These are phyloP conservation scores for Ophiosphaerella herpotricha DNA, from an alignment of 2,329 filamentous ascomycete genomes.

Conservation along the genomic window DNA sequence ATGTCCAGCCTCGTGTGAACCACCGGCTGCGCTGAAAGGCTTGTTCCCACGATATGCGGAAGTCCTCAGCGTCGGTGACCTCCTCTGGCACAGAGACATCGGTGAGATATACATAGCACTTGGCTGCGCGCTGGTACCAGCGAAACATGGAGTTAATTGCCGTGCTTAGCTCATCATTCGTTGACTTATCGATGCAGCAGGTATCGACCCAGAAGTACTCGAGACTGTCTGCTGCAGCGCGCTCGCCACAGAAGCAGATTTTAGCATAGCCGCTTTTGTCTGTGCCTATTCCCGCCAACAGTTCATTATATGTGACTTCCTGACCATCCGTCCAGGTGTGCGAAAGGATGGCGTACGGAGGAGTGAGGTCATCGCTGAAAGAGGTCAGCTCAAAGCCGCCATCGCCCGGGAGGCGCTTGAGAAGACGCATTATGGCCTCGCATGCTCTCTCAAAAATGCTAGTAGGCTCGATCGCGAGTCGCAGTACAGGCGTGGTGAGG, in stretches of 20 bases:
- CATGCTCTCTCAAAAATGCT: too few species aligned
- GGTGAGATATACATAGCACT: not conserved
- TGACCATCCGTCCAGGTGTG: not conserved
- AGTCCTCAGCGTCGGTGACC: too few species aligned
- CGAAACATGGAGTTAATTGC: not conserved
- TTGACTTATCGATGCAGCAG: not conserved
- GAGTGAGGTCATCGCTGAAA: not conserved
- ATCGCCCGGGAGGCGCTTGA: too few species aligned
- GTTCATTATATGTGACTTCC: not conserved
- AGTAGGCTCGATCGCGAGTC: too few species aligned
- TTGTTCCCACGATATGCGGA: too few species aligned
- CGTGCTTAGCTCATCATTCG: not conserved
- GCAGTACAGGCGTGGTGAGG: too few species aligned
- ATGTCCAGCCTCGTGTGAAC: not conserved
- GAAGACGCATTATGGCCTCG: too few species aligned
- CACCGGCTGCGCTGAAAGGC: not conserved
- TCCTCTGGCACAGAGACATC: not conserved
- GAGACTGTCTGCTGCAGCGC: too few species aligned
- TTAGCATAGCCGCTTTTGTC: not conserved
- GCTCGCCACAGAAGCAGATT: too few species aligned
- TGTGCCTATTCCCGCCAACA: not conserved
- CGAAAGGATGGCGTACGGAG: slow-evolving; percentile 22
- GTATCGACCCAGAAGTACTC: too few species aligned
- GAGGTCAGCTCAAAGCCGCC: too few species aligned
- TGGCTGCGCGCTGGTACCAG: not conserved